phyloP scores from a whole-genome alignment of 495 filamentous ascomycete species.

The Aspergillus avenaceus region DNA sequence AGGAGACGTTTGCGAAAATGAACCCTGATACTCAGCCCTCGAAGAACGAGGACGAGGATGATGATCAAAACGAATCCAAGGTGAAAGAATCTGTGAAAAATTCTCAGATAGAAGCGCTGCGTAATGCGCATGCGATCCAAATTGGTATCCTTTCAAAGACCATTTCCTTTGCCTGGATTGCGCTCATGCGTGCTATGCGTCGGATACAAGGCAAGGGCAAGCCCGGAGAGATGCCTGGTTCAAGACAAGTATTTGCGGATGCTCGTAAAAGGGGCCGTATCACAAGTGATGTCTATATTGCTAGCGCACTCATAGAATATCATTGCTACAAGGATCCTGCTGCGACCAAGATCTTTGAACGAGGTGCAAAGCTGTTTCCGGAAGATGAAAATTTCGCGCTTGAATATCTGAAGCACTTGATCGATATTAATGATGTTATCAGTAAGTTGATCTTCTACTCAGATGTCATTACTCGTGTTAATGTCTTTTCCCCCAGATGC shows the following conservation, averaged over 20 bases:
- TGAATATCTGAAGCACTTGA: conserved; percentile 91
- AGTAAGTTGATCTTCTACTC: conserved; percentile 55
- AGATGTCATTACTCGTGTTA: conserved; percentile 13
- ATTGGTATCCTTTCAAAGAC: conserved; percentile 68
- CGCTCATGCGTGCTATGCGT: conserved; percentile 87
- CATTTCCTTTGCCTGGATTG: conserved; percentile 90
- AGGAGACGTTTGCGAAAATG: conserved; percentile 49
- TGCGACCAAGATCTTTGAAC: conserved; percentile 90
- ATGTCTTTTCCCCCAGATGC: conserved; percentile 61
- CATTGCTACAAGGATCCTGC: conserved; percentile 91
- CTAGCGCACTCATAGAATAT: conserved; percentile 86
- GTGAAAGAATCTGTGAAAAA: conserved; percentile 53
- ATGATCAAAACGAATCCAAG: conserved; percentile 52
- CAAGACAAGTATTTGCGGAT: conserved; percentile 81
- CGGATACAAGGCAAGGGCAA: conserved; percentile 91
- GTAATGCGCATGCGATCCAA: conserved; percentile 65
- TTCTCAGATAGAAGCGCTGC: conserved; percentile 64
- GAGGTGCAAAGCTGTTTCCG: conserved; percentile 86
- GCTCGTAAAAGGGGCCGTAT: conserved; percentile 80
- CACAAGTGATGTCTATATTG: conserved; percentile 90
- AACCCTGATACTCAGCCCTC: conserved; percentile 41
- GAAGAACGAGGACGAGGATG: conserved; percentile 62
- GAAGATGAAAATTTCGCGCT: conserved; percentile 88
- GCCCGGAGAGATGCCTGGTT: conserved; percentile 64
- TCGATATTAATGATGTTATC: conserved; percentile 84